phyloP scores from a whole-genome alignment of 2,329 filamentous ascomycete genomes.

The Claviceps citrina region DNA sequence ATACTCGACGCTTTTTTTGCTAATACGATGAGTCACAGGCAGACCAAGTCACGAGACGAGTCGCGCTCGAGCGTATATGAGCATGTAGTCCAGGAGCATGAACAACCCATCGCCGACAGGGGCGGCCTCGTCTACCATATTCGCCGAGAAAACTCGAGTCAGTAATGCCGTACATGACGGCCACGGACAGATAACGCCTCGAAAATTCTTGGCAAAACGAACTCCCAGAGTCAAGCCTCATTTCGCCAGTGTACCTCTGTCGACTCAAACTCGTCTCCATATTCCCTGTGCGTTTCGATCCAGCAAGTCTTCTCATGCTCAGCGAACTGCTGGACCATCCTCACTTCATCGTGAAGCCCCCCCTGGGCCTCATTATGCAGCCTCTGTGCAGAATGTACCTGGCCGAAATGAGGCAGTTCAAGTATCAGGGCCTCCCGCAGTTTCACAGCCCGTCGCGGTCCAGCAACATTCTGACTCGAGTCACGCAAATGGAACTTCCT shows the following conservation, averaged over 20 bases:
- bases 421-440: neutral
- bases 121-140: neutral
- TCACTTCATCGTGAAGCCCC: neutral
- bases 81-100: slow-evolving; percentile 7
- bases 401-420: neutral
- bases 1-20: neutral
- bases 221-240: slow-evolving; percentile 1
- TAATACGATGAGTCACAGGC: slow-evolving; percentile 1
- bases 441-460: neutral
- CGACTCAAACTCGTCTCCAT: neutral
- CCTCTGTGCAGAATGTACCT: neutral
- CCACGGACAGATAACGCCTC: neutral
- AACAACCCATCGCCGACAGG: slow-evolving; percentile 1
- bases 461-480: neutral
- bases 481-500: neutral
- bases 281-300: neutral
- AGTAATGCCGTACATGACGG: neutral
- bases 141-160: neutral
- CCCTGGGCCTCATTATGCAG: too few species aligned
- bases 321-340: neutral
- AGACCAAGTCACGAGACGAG: neutral
- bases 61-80: neutral
- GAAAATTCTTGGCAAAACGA: slow-evolving; percentile 6
- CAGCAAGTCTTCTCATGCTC: neutral
- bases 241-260: neutral